Base-by-base conservation (phyloP, 495 filamentous ascomycete species). In the Neurospora tetraspora region DNA sequence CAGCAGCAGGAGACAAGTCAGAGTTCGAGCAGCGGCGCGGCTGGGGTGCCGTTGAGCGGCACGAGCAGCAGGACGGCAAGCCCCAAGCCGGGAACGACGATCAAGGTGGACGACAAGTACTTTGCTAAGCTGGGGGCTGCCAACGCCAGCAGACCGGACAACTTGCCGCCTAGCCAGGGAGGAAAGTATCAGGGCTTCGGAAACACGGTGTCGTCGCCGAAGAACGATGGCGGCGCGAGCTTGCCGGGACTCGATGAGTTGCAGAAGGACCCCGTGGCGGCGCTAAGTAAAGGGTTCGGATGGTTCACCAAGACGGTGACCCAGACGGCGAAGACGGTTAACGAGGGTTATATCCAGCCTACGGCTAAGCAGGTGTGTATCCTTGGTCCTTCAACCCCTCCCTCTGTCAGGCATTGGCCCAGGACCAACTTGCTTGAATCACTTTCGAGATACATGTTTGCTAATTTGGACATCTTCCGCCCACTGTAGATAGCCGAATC, bases 111-210 rank as follows among this genome's bases (percentile, higher is more conserved):
- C 80, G 96, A 98, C 82, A 89, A 91, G 69, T 98, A 95, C 81
- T 98, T 99, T 82, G 89, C 94, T 11, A 88, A 88, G 34, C 84
- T 97, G 79, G 95, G 95, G 4, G 83, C 82, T 69, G 90, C 91
- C 71, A 99, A 99, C 82, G 91, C 92, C 5, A 80, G 81, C n/a
- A 86, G 96, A 59, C 85, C 90, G 6, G 92, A 88, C 4, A 85
- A 89, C 72, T 72, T 98, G 68, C 90, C 93, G 36, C 96, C 96
- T 2, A 92, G 86, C 53, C 94, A 97, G 80, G 96, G 96, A 53
- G 96, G 96, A 2, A 97, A 97, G 82, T 98, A 92, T 78, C 85
- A 84, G 9, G 96, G 96, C 0, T 99, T 99, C 82, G 96, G 96
- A 2, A 93, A 91, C 77, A 90, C 87, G 18, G 84, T 91, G 39